Percentiles rank a stretch among this genome's conserved stretches.
Conservation (phyloP, 139 green algal species). For the Pseudopediastrum boryanum region DNA sequence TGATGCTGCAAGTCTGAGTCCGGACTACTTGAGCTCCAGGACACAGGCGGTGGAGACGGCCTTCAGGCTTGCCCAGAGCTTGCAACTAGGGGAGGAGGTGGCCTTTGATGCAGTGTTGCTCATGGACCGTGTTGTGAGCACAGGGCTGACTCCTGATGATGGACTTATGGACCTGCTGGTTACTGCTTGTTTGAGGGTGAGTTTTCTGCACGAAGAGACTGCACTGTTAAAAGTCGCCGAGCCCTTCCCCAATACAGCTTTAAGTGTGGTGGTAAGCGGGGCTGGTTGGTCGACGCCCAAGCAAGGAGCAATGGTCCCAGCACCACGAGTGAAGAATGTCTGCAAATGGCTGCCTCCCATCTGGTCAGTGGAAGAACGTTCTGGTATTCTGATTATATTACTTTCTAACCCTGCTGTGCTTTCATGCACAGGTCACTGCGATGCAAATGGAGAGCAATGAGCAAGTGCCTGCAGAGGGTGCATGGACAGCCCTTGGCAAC, state of each 20-base stretch:
- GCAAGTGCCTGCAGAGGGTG: constrained; percentile 40
- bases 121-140: constrained; percentile 66
- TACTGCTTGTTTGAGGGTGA: constrained; percentile 33
- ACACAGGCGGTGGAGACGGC: constrained; percentile 3
- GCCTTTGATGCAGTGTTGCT: constrained; percentile 67
- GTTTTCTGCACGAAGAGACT: too few relatives aligned
- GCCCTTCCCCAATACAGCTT: too few relatives aligned
- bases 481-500: constrained; percentile 23
- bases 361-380: too few relatives aligned
- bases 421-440: neutral
- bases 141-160: constrained; percentile 26
- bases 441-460: constrained; percentile 14
- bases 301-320: too few relatives aligned
- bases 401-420: too few relatives aligned
- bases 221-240: too few relatives aligned
- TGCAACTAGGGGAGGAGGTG: constrained; percentile 56
- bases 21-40: constrained; percentile 47
- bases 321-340: neutral
- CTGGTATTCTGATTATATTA: too few relatives aligned
- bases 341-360: too few relatives aligned
- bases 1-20: constrained; percentile 47
- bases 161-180: constrained; percentile 36
- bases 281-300: too few relatives aligned
- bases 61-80: neutral
- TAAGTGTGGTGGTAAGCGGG: too few relatives aligned